Evolutionary conservation across 2,329 filamentous ascomycete genomes (phyloP), one percentile per base, ranked within the genome.

Genomic region (Ascochyta clinopodiicola): DNA sequence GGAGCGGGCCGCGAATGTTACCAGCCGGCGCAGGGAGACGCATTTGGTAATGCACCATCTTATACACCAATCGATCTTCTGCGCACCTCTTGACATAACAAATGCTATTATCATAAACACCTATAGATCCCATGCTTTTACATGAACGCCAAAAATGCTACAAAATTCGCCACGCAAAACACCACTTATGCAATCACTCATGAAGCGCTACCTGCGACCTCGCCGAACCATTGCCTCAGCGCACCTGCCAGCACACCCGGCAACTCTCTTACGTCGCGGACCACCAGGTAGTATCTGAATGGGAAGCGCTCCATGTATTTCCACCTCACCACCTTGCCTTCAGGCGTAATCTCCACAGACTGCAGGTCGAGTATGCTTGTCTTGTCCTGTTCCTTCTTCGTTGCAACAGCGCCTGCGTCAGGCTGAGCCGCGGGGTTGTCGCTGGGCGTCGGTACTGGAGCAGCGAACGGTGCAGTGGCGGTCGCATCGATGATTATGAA

Each of bases 251-350:
- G 77, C 38, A 97, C 93, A 31, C 86, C 88, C 4, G 96, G 95
- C 70, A 99, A 81, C 77, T 99, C 95, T 69, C 89, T 88, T 43
- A 99, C 87, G 78, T 98, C 87, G 63, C 94, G 88, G 55, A 99
- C 95, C 64, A 99, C 91, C 51, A 99, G 79, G 74, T 98, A 99
- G 79, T 97, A 99, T 74, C 90, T 88, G 79, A 99, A 99, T 0
- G 96, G 95, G 76, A 99, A 99, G 7, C 88, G 89, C 75, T 99
- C 96, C 66, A 99, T 84, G 74, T 99, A 99, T 69, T 91, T 87
- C 80, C 92, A 89, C 75, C 96, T 92, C 67, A 89, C 88, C 51
- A 97, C 85, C 72, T 78, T 87, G 67, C 78, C 75, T 69, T 91
- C 88, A 56, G 84, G 84, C 61, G 89, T 85, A 71, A 98, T 97